Evolutionary conservation across 1,139 yeast genomes (phyloP).

Genomic region (Yamadazyma friedrichii): DNA sequence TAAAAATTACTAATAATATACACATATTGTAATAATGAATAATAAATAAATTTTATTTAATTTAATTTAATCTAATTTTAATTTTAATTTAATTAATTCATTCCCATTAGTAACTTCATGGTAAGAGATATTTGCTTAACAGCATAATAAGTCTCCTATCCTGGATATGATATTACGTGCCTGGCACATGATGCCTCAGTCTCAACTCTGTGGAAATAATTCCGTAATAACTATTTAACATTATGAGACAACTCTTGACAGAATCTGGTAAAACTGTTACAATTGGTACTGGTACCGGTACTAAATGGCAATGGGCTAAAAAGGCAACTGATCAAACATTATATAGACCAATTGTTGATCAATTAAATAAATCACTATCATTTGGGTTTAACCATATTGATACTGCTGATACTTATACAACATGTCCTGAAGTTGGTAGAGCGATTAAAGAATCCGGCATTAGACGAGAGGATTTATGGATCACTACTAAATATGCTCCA

Average conservation of each 20-base stretch:
- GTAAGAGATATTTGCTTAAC: too few species aligned
- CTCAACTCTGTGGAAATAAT: background rate
- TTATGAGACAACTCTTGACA: conserved; percentile 18
- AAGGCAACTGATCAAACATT: conserved; percentile 21
- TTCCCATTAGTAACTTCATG: too few species aligned
- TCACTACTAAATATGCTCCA: conserved; percentile 55
- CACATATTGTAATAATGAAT: too few species aligned
- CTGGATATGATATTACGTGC: too few species aligned
- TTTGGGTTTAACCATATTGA: conserved; percentile 59
- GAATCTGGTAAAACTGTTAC: conserved; percentile 38
- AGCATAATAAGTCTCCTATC: too few species aligned
- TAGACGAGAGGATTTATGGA: conserved; percentile 49
- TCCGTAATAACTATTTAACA: background rate
- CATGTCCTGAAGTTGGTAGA: conserved; percentile 60
- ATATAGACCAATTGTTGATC: conserved; percentile 38
- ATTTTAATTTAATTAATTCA: too few species aligned
- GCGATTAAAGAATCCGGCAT: conserved; percentile 49
- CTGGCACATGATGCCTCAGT: background rate
- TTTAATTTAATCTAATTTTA: too few species aligned
- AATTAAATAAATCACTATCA: conserved; percentile 43
- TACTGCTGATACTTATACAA: conserved; percentile 65
- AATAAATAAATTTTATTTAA: too few species aligned
- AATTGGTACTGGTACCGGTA: conserved; percentile 64
- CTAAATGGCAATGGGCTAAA: conserved; percentile 56
- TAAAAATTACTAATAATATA: too few species aligned